Evolutionary conservation across 1,284 basidiomycete genomes (phyloP).

Genomic region (Stereum hirsutum): DNA sequence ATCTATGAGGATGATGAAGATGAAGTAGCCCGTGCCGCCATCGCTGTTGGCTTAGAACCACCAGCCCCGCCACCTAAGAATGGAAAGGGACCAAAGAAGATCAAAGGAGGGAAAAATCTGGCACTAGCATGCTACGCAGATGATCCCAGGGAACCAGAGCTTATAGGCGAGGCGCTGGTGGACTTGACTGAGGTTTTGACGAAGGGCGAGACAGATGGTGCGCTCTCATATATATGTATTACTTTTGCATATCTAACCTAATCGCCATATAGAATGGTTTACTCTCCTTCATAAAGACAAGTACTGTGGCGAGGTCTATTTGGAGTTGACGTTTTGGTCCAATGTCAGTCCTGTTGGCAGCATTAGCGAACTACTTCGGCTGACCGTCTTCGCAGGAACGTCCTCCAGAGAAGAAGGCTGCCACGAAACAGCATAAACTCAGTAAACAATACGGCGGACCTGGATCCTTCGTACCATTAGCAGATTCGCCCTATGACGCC

Average conservation of each 20-base stretch:
- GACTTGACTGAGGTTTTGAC: conserved; percentile 87
- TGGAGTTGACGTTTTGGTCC: conserved; percentile 94
- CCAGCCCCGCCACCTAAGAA: conserved; percentile 55
- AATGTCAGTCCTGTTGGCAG: conserved; percentile 44
- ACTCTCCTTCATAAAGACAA: conserved; percentile 83
- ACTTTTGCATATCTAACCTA: background rate
- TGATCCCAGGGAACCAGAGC: conserved; percentile 89
- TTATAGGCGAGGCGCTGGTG: conserved; percentile 88
- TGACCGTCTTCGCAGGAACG: conserved; percentile 43
- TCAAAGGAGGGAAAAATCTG: conserved; percentile 73
- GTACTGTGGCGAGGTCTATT: conserved; percentile 88
- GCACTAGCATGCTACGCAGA: conserved; percentile 88
- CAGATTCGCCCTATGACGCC: conserved; percentile 16
- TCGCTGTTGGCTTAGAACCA: conserved; percentile 39
- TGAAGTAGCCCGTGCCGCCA: conserved; percentile 38
- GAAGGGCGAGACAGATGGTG: conserved; percentile 95
- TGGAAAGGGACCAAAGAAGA: conserved; percentile 40
- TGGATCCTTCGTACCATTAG: conserved; percentile 58
- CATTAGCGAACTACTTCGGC: conserved; percentile 1
- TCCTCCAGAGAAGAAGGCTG: conserved; percentile 57
- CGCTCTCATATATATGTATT: conserved; percentile 19
- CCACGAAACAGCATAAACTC: conserved; percentile 37
- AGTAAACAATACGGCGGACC: conserved; percentile 67
- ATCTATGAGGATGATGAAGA: conserved; percentile 78
- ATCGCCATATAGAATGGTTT: conserved; percentile 72